phyloP scores from a whole-genome alignment of 495 filamentous ascomycete genomes.

The Neurospora cerealis region DNA sequence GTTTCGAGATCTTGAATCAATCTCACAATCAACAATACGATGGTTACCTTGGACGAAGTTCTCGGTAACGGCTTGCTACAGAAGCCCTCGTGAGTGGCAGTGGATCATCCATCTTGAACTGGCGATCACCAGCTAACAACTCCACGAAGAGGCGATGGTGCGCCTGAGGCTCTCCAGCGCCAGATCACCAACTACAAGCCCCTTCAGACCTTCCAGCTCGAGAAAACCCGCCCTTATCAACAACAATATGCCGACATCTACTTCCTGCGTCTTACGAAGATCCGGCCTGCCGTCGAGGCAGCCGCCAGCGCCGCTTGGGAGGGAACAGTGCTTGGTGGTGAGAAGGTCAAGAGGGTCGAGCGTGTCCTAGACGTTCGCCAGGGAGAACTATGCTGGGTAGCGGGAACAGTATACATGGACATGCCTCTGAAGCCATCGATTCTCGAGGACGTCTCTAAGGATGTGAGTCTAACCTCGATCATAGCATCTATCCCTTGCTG shows the following conservation, averaged over 20 bases:
- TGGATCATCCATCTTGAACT: not conserved
- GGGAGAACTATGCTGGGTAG: conserved; percentile 91
- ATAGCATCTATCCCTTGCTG: not conserved
- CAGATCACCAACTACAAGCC: conserved; percentile 61
- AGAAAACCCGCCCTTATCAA: conserved; percentile 66
- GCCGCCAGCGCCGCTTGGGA: conserved; percentile 69
- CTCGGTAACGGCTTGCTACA: conserved; percentile 17
- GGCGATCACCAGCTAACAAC: conserved; percentile 3
- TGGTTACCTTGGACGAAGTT: conserved; percentile 26
- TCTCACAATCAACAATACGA: not conserved
- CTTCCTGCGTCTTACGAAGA: conserved; percentile 77
- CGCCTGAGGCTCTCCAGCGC: conserved; percentile 29
- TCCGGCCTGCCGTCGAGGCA: conserved; percentile 75
- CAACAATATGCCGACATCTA: conserved; percentile 98
- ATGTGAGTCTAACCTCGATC: conserved; percentile 47
- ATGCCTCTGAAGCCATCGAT: conserved; percentile 96
- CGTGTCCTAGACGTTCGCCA: conserved; percentile 92
- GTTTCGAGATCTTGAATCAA: rapidly evolving
- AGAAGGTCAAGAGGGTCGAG: conserved; percentile 63
- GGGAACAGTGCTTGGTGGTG: conserved; percentile 66
- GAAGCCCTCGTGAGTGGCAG: conserved; percentile 17
- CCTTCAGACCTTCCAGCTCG: conserved; percentile 59
- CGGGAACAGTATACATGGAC: conserved; percentile 92
- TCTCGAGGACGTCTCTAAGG: conserved; percentile 86
- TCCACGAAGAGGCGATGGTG: conserved; percentile 28